Base-by-base conservation (phyloP, 305 asterid genomes). In the Ruellia speciosa region DNA sequence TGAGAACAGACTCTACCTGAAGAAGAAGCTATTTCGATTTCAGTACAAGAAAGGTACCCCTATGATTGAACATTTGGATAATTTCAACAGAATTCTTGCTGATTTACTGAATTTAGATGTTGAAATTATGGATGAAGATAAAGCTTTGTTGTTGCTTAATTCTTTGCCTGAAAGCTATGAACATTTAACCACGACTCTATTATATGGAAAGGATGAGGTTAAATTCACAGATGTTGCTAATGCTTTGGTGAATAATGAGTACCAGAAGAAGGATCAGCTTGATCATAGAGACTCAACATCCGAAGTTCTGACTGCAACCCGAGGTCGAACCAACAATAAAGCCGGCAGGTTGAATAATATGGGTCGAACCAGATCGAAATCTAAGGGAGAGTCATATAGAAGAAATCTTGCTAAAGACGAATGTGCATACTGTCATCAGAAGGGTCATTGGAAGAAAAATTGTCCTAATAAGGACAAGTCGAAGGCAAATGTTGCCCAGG, bases 21-120 rank as follows among this genome's bases (percentile, higher is more conserved):
- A 48, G 28, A 60, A 60, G 10, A n/a, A 33, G 35, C 17, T 49
- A 40, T 58, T 40, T n/a, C 41, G 12, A 13, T 58, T 58, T 15
- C 7, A 13, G 0, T 58, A 58, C 14, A 2, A 0, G 6, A 14
- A 2, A n/a, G 41, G 63, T 43, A 45, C 63, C 5, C 3, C 11
- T 2, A 58, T 58, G 63, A 58, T 16, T 58, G 52, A 58, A 1
- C 63, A 58, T 12, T 10, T 56, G 7, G 19, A 7, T 6, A 13
- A 0, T 43, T 58, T 58, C 46, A 58, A 58, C 19, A 8, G 43
- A 14, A n/a, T 58, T 9, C 15, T 58, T 0, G 53, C 40, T 5
- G 54, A 58, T 11, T 40, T 40, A 11, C 9, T 40, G 14, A 40
- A 40, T 11, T 11, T 40, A 2, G 46, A 40, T 40, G 46, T 5